A percentile compares a stretch with the other conserved stretches of the same genome.
Evolutionary conservation across 371 early-diverging fungal genomes (phyloP).

Genomic region (Mucor lusitanicus): DNA sequence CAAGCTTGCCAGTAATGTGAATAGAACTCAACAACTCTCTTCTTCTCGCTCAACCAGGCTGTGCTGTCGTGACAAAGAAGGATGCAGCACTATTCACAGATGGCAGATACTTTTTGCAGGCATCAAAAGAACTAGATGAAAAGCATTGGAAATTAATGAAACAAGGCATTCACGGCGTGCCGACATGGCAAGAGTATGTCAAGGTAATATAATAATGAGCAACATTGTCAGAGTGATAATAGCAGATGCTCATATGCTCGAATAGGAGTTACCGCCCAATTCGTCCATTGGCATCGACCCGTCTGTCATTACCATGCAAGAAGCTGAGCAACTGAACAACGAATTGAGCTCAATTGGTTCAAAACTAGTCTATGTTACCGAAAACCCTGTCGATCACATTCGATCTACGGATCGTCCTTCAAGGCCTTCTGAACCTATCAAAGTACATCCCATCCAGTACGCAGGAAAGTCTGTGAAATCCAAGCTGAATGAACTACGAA

Average conservation of each 20-base stretch:
- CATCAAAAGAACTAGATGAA: constrained; percentile 83
- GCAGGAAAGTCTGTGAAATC: constrained; percentile 52
- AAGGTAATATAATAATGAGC: constrained; percentile 42
- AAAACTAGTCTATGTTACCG: constrained; percentile 50
- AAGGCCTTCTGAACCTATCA: constrained; percentile 60
- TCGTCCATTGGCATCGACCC: constrained; percentile 85
- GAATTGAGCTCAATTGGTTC: constrained; percentile 31
- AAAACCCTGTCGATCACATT: constrained; percentile 77
- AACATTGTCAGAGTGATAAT: not conserved
- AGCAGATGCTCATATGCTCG: constrained; percentile 12
- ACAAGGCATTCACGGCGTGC: constrained; percentile 81
- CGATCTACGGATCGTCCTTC: constrained; percentile 69
- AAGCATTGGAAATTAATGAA: constrained; percentile 93
- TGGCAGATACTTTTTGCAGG: constrained; percentile 98
- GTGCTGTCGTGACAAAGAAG: constrained; percentile 76
- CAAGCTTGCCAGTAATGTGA: not conserved
- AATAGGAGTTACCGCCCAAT: constrained; percentile 58
- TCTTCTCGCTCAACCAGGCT: constrained; percentile 40
- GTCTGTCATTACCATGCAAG: constrained; percentile 57
- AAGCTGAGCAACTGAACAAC: constrained; percentile 10
- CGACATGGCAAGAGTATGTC: constrained; percentile 87
- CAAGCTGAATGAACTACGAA: constrained; percentile 5
- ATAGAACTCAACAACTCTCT: not conserved
- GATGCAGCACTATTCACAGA: constrained; percentile 95
- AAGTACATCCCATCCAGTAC: constrained; percentile 66